Evolutionary conservation across 768 basidiomycete genomes (phyloP), one percentile per base, ranked within the genome.

Genomic region (Lactarius quietus): DNA sequence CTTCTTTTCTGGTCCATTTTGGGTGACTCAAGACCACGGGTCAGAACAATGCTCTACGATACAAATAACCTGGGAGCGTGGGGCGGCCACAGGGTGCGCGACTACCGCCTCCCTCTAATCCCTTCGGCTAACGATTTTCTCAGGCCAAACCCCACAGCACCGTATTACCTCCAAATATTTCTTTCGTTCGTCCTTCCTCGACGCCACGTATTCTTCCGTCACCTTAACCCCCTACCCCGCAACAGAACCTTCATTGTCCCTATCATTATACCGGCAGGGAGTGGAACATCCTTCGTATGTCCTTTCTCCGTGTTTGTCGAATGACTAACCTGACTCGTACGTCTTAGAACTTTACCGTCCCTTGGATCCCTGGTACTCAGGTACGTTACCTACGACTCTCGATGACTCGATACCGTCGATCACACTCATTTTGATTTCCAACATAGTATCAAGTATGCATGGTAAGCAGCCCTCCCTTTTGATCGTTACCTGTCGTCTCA

Each of bases 371-470:
- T 1, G 85, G 82, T 7, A 86, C 86, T 33, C 75, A 79, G 73
- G 84, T 84, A 62, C 67, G 77, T 70, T 23, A 36, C 29, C 54
- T 9, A 14, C 17, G 31, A 15, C 29, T 14, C 45, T 31, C 6
- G 28, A 29, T 45, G 58, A 7, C 48, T 43, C 48, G 48, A 15
- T 18, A 31, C 18, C 33, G 9, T 52, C 53, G 35, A 64, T 54
- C 9, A 20, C n/a, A 17, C 33, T 31, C n/a, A n/a, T 57, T 35
- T 31, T 12, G 12, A 3, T 26, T 60, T 36, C 31, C n/a, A 17
- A 31, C 56, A 14, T 51, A 85, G 82, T 88, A 85, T 72, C 85
- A 87, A 77, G 83, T 85, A 69, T 88, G 86, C 77, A 87, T 88
- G 86, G 85, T 86, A 48, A 58, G 77, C 56, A 1, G 36, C 33